A percentile compares a stretch with the other conserved stretches of the same genome.
phyloP scores from a whole-genome alignment of 768 basidiomycete species.

The Rhodotorula sphaerocarpa region DNA sequence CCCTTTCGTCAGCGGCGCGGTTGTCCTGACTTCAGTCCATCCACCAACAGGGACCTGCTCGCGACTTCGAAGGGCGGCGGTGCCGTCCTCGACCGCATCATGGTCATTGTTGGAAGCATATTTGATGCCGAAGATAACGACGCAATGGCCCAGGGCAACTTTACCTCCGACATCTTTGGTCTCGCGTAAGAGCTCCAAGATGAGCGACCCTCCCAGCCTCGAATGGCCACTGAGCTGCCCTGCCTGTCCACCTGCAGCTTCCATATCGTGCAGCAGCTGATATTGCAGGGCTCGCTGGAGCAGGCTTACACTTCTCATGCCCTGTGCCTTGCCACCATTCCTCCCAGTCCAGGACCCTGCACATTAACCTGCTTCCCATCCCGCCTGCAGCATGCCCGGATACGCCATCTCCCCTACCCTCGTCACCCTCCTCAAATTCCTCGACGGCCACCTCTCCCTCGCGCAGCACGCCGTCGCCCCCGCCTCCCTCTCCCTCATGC shows the following conservation, averaged over 20 bases:
- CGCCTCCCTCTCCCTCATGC: not conserved
- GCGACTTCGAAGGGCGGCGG: constrained; percentile 14
- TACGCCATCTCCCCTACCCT: constrained; percentile 12
- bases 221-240: fast-evolving
- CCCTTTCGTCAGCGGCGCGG: too few relatives aligned
- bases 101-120: constrained; percentile 1
- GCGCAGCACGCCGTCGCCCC: not conserved
- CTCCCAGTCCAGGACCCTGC: not conserved
- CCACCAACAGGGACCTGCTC: constrained; percentile 9
- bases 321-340: not conserved
- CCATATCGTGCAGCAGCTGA: constrained; percentile 22
- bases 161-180: constrained; percentile 8
- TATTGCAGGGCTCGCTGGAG: constrained; percentile 1
- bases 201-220: not conserved
- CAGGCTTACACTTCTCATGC: constrained; percentile 5
- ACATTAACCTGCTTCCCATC: not conserved
- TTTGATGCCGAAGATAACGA: constrained; percentile 16
- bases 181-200: not conserved
- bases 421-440: constrained; percentile 31
- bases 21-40: too few relatives aligned
- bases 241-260: constrained; percentile 5
- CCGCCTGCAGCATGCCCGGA: constrained; percentile 9
- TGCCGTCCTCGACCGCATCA: constrained; percentile 17
- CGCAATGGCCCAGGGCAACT: not conserved
- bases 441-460: constrained; percentile 27